Evolutionary conservation across 2,329 filamentous ascomycete species (phyloP).

Genomic region (Alternaria triticina): DNA sequence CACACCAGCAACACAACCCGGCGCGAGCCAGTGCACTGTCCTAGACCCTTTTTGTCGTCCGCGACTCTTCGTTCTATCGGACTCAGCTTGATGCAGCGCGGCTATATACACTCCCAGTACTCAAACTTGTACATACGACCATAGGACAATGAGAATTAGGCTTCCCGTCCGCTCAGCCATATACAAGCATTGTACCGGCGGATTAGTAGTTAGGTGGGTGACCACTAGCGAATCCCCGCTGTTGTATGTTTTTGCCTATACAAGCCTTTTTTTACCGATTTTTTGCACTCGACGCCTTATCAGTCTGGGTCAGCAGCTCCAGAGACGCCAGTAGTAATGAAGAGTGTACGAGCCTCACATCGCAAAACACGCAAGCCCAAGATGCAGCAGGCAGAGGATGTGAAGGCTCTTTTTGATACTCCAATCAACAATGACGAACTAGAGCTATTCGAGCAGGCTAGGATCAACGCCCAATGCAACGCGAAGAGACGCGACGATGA

Average conservation of each 20-base stretch:
- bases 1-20: neutral
- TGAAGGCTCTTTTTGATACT: neutral
- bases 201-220: rapidly evolving
- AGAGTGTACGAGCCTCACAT: neutral
- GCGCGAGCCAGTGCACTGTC: neutral
- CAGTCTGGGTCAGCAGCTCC: too few species aligned
- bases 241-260: neutral
- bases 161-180: neutral
- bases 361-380: neutral
- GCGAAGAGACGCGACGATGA: neutral
- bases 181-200: rapidly evolving
- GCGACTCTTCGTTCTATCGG: neutral
- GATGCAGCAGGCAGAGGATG: neutral
- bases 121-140: neutral
- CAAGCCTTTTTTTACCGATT: too few species aligned
- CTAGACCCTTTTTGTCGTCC: neutral
- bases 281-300: too few species aligned
- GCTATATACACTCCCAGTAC: rapidly evolving
- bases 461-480: neutral
- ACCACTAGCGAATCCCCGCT: neutral
- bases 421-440: neutral
- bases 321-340: too few species aligned
- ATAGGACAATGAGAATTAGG: too few species aligned
- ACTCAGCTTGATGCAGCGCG: rapidly evolving
- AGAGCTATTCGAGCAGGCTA: neutral